phyloP scores from a whole-genome alignment of 345 rosid genomes.

The Hypericum perforatum region DNA sequence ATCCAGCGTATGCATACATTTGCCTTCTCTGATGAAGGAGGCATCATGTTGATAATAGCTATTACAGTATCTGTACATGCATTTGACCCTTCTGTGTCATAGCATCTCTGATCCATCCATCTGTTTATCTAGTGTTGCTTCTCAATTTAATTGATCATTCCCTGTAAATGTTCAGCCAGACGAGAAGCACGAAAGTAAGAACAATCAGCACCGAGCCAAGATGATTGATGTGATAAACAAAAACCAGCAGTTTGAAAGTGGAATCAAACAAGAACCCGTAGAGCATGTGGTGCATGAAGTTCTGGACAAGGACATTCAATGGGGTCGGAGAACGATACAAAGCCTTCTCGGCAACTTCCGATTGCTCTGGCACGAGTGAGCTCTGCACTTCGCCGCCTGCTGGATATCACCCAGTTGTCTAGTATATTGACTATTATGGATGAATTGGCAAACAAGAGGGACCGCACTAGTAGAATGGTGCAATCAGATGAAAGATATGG shows the following conservation, averaged over 20 bases:
- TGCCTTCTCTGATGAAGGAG: too few species aligned
- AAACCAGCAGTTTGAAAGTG: constrained; percentile 12
- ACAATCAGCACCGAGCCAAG: constrained; percentile 10
- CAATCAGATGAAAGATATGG: too few species aligned
- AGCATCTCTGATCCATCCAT: not conserved
- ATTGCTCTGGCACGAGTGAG: constrained; percentile 20
- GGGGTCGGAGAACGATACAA: constrained; percentile 55
- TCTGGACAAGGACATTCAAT: constrained; percentile 40
- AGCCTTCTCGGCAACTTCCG: constrained; percentile 48
- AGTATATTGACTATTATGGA: too few species aligned
- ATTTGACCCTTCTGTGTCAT: not conserved
- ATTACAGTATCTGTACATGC: not conserved
- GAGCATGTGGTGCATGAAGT: constrained; percentile 8
- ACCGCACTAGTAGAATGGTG: too few species aligned
- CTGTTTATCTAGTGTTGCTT: not conserved
- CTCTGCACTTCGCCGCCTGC: too few species aligned
- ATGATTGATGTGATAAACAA: not conserved
- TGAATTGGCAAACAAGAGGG: too few species aligned
- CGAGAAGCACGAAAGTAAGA: constrained; percentile 23
- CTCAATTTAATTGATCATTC: constrained; percentile 7
- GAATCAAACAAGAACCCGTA: not conserved
- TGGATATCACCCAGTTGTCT: too few species aligned
- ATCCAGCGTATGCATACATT: too few species aligned
- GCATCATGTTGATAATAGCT: too few species aligned
- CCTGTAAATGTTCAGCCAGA: constrained; percentile 26